Conservation (phyloP, 2,329 filamentous ascomycete species). For the Lachnellula cervina region DNA sequence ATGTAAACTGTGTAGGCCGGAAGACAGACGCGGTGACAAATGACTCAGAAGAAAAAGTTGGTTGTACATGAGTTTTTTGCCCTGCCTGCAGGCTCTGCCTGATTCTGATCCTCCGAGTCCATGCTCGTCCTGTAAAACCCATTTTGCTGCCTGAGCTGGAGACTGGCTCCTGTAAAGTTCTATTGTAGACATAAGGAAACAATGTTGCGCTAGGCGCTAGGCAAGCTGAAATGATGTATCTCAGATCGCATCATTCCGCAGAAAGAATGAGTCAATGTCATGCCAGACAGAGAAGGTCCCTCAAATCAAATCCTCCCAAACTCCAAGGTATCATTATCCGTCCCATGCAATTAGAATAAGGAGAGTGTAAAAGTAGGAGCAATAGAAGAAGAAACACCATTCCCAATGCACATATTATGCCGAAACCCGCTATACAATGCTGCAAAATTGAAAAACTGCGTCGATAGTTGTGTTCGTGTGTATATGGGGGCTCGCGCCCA, state of each 20-base stretch:
- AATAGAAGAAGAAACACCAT: slow-evolving; percentile 11
- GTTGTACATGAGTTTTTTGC: slow-evolving; percentile 5
- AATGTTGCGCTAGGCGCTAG: slow-evolving; percentile 4
- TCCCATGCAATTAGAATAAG: slow-evolving; percentile 24
- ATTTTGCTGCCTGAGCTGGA: slow-evolving; percentile 27
- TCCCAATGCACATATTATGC: slow-evolving; percentile 28
- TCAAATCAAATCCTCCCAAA: slow-evolving; percentile 19
- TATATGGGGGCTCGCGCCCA: slow-evolving; percentile 13
- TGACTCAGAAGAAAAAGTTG: slow-evolving; percentile 8
- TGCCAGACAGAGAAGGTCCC: slow-evolving; percentile 5
- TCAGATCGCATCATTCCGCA: slow-evolving; percentile 19
- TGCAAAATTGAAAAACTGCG: slow-evolving; percentile 21
- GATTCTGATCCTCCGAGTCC: slow-evolving; percentile 3
- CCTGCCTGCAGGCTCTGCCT: slow-evolving; percentile 15
- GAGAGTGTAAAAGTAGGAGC: slow-evolving; percentile 8
- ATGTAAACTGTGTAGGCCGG: neutral
- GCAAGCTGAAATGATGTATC: slow-evolving; percentile 16
- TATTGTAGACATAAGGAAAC: slow-evolving; percentile 6
- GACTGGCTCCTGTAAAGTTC: slow-evolving; percentile 21
- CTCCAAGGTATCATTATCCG: slow-evolving; percentile 31
- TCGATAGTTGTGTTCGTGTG: slow-evolving; percentile 16
- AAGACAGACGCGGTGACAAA: neutral
- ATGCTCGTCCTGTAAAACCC: slow-evolving; percentile 14
- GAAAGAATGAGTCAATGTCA: slow-evolving; percentile 6
- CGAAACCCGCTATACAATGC: slow-evolving; percentile 28